Evolutionary conservation across 2,329 filamentous ascomycete species (phyloP).

Genomic region (Pochonia chlamydosporia): DNA sequence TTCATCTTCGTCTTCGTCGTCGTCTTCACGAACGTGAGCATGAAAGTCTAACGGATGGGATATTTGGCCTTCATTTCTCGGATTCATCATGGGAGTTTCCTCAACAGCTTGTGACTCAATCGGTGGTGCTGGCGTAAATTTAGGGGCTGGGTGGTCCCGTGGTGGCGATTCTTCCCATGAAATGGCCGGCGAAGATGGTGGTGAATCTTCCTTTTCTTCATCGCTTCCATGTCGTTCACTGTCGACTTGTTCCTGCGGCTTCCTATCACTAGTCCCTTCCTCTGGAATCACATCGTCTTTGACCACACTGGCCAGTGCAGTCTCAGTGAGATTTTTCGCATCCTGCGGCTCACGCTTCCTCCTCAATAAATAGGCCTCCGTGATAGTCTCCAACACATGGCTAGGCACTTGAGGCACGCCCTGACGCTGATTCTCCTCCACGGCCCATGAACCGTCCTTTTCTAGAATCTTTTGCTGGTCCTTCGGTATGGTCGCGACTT

Average conservation of each 20-base stretch:
- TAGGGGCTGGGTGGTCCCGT: no score
- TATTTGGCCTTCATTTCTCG: not conserved
- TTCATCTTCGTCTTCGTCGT: conserved; percentile 26
- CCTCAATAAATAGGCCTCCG: conserved; percentile 14
- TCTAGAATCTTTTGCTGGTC: conserved; percentile 34
- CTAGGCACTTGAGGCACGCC: conserved; percentile 27
- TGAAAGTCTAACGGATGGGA: not conserved
- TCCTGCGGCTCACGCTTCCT: not conserved
- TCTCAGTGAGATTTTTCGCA: not conserved
- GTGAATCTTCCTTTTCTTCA: conserved; percentile 8
- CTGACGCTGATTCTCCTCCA: conserved; percentile 17
- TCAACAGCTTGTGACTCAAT: conserved; percentile 15
- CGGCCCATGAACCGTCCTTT: conserved; percentile 29
- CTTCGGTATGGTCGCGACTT: conserved; percentile 26
- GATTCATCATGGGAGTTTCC: conserved; percentile 16
- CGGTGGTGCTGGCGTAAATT: not conserved
- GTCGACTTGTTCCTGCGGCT: not conserved
- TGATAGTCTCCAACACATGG: conserved; percentile 27
- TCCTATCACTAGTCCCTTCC: no score
- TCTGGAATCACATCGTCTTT: not conserved
- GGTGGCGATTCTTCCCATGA: no score
- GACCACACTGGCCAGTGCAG: not conserved
- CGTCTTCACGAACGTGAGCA: not conserved
- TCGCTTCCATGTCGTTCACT: not conserved
- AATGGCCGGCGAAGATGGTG: no score